Base-by-base conservation (phyloP, 176 grass and related monocot species). In the Triticum timopheevii region DNA sequence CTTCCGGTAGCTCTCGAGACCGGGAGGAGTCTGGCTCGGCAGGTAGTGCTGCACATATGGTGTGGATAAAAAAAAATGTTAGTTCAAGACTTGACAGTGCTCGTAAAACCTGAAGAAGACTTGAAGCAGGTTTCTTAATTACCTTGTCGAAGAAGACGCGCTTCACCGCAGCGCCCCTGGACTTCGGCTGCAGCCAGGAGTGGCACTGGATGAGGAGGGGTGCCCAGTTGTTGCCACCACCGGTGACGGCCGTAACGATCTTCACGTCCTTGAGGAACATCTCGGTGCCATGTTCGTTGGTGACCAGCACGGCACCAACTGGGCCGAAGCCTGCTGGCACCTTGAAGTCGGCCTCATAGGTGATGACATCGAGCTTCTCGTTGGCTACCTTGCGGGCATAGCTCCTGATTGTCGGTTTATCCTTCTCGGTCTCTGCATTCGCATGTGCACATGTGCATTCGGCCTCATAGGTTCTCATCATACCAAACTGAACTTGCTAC, bases 101-200 rank as follows among this genome's bases (percentile, higher is more conserved):
- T 38, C 36, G 36, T 7, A 8, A 38, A 38, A 38, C 36, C 36
- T 38, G 36, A n/a, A n/a, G n/a, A n/a, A n/a, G 70, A 73, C 38
- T 15, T 15, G 39, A 25, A 7, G 5, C 15, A 13, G 68, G 20
- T 71, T n/a, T 34, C 8, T 23, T 90, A 89, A 38, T 38, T 38
- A 38, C 95, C 95, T 98, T 93, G 90, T 90, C 89, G 86, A 98
- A 98, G 93, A 98, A 98, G 64, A 93, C 61, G 54, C 93, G 92
- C 86, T 90, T 95, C 36, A 38, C 36, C 7, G 1, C 36, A 22
- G 24, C 25, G n/a, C 4, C 40, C 50, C 56, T 77, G 6, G 85
- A 89, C 40, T 84, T 87, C 50, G 93, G 72, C 7, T 85, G 62
- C 15, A 93, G 63, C 91, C 91, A 98, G 13, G 95, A 98, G 8